phyloP scores from a whole-genome alignment of 768 basidiomycete genomes.

The Daedaleopsis nitida region DNA sequence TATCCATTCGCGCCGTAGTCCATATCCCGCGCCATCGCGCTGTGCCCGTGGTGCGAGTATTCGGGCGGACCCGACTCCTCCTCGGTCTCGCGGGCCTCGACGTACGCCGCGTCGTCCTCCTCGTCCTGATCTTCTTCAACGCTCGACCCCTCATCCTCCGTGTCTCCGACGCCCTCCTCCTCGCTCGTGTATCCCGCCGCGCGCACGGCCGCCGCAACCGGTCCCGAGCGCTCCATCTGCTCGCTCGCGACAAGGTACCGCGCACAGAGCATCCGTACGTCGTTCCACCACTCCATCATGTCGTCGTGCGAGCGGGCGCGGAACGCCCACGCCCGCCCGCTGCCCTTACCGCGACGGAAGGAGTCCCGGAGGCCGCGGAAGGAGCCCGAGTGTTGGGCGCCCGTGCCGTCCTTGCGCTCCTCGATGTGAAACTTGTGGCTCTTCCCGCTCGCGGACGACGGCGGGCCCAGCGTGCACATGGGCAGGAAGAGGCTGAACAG shows the following conservation, averaged over 20 bases:
- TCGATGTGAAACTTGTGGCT: conserved; percentile 99
- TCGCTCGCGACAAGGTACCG: conserved; percentile 94
- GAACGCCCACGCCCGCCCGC: conserved; percentile 84
- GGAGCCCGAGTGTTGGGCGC: conserved; percentile 61
- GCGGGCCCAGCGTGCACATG: conserved; percentile 93
- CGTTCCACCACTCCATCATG: conserved; percentile 99
- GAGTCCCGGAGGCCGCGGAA: conserved; percentile 38
- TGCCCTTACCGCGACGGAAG: conserved; percentile 33
- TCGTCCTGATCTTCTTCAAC: conserved; percentile 49
- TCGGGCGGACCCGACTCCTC: conserved; percentile 61
- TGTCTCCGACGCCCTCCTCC: conserved; percentile 61
- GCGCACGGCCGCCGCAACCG: conserved; percentile 90
- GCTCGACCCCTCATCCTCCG: conserved; percentile 64
- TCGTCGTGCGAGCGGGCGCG: conserved; percentile 87
- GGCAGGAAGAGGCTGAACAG: conserved; percentile 90
- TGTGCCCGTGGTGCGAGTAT: conserved; percentile 47
- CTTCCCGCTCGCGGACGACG: conserved; percentile 63
- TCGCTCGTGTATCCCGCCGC: conserved; percentile 87
- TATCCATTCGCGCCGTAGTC: conserved; percentile 38
- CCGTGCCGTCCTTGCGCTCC: conserved; percentile 80
- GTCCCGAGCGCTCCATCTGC: conserved; percentile 88
- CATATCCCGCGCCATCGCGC: conserved; percentile 34
- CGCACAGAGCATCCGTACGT: conserved; percentile 90
- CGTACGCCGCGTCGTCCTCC: conserved; percentile 50
- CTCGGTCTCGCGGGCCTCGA: conserved; percentile 47